Evolutionary conservation across 2,329 filamentous ascomycete genomes (phyloP), one percentile per base, ranked within the genome.

Genomic region (Calonectria ilicicola): DNA sequence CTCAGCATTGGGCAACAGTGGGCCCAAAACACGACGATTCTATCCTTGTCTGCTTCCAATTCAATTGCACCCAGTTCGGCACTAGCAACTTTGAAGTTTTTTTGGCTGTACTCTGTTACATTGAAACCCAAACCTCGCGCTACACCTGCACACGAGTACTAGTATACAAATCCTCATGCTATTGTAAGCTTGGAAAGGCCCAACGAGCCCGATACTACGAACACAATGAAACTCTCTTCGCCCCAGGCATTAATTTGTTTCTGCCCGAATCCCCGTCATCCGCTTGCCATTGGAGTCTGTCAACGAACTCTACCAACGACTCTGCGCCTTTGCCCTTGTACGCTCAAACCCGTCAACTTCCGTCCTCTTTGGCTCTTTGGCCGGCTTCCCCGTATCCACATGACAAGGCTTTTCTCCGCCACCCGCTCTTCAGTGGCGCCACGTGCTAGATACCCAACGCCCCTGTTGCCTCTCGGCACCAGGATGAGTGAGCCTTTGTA

Each of bases 401-500:
- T 60, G 66, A 72, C 69, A 67, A 69, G 49, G 63, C 66, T 60
- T 56, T 69, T 74, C 76, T 76, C 77, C 78, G 73, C 77, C 74
- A 75, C 76, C 68, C 62, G 69, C 60, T 73, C 77, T 75, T 72
- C 66, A 79, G 78, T 79, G 78, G 78, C 78, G 78, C 78, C 78
- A 79, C 78, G 78, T 79, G 76, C 78, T 72, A 63, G 66, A 67
- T 75, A 72, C 77, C 76, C 72, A 78, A 74, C 72, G 73, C 71
- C 69, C 53, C 66, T 71, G 69, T 74, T 71, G 53, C 62, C 32
- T 38, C 53, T 35, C 53, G 29, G 46, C 65, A 70, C 56, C 65
- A 29, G 27, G 27, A 40, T 29, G 51, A 62, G 53, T 35, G 53
- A 62, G 62, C 38, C 64, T 38, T 46, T 51, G 15, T 21, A 53